phyloP scores from a whole-genome alignment of 192 early-diverging fungal species.

The Gamsiella multidivaricata region DNA sequence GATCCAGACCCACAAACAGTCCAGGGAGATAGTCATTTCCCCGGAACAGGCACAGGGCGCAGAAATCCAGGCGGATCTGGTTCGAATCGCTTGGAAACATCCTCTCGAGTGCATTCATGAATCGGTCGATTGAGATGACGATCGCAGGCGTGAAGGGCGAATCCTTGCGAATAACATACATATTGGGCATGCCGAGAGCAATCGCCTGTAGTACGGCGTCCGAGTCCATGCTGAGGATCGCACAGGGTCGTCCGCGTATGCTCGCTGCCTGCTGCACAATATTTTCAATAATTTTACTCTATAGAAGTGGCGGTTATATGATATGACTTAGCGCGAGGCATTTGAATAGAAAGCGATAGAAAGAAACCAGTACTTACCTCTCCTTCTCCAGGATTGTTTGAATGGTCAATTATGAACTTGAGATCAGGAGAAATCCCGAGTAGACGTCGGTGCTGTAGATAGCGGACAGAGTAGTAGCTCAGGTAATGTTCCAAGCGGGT shows the following conservation, averaged over 20 bases:
- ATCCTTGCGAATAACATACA: conserved; percentile 46
- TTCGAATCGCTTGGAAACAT: conserved; percentile 46
- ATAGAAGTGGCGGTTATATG: background rate
- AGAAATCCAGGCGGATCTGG: conserved; percentile 37
- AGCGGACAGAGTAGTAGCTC: conserved; percentile 47
- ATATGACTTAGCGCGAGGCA: background rate
- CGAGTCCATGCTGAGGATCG: conserved; percentile 51
- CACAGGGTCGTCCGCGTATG: conserved; percentile 50
- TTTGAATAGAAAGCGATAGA: background rate
- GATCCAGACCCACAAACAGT: conserved; percentile 24
- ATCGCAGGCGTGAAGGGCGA: conserved; percentile 1
- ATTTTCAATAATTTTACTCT: conserved; percentile 56
- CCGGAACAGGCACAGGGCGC: conserved; percentile 42
- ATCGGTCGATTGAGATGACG: conserved; percentile 44
- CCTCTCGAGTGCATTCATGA: conserved; percentile 24
- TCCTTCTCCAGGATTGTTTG: conserved; percentile 53
- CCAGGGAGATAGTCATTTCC: conserved; percentile 53
- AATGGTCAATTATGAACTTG: conserved; percentile 54
- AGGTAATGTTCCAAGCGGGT: conserved; percentile 46
- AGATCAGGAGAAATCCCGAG: conserved; percentile 47
- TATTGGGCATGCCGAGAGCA: conserved; percentile 41
- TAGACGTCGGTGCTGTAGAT: conserved; percentile 35
- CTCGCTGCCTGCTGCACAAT: conserved; percentile 35
- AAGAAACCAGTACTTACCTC: conserved; percentile 27
- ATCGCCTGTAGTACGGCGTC: conserved; percentile 51